Percentiles rank a stretch among this genome's conserved stretches.
Evolutionary conservation across 1,139 yeast species (phyloP).

Genomic region (Yamadazyma kanchanaburiensis): DNA sequence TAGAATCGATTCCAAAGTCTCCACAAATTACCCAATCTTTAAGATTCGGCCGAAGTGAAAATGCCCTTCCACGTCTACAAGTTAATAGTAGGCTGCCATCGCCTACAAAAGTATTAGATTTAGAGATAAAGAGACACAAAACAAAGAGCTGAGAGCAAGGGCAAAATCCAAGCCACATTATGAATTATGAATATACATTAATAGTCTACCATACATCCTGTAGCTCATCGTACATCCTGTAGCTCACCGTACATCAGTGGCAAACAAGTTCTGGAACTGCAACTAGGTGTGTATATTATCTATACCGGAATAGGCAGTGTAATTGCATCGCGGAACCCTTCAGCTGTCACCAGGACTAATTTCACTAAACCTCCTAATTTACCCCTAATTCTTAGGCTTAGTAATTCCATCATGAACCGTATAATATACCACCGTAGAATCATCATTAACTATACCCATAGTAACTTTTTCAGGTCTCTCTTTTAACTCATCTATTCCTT

Average conservation of each 20-base stretch:
- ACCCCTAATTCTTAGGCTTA: conserved; percentile 57
- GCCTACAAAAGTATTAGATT: conserved; percentile 10
- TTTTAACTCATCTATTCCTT: conserved; percentile 13
- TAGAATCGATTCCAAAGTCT: conserved; percentile 1
- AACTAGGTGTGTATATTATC: no score
- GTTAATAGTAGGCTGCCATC: conserved; percentile 8
- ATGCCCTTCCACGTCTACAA: no score
- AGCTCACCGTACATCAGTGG: no score
- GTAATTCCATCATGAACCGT: conserved; percentile 60
- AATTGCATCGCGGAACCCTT: no score
- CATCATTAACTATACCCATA: conserved; percentile 57
- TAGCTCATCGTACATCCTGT: no score
- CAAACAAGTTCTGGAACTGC: no score
- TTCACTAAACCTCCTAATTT: no score
- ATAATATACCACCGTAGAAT: conserved; percentile 68
- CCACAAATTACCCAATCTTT: neutral
- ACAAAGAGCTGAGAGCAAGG: no score
- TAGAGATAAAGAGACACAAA: conserved; percentile 11
- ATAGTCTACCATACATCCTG: no score
- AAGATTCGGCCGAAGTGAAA: neutral
- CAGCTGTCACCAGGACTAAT: no score
- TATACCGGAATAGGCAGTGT: no score
- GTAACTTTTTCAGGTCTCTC: conserved; percentile 40
- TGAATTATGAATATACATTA: neutral
- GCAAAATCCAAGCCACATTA: neutral